Conservation (phyloP, 2,329 filamentous ascomycete genomes). For the Aspergillus arachidicola region DNA sequence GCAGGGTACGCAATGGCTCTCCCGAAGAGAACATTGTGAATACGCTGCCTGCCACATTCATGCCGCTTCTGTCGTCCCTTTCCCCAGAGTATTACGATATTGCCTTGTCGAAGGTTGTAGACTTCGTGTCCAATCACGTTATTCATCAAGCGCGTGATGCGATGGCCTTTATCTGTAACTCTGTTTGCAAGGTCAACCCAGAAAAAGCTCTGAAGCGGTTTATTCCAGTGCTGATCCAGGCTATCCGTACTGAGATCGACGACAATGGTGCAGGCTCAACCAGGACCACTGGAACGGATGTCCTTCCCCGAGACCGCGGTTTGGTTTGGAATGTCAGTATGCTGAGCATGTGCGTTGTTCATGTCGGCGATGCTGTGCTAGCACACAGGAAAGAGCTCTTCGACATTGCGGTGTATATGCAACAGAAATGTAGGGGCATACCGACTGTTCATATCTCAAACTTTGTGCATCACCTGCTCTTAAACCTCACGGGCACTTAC, state of each 20-base stretch:
- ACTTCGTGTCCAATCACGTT: slow-evolving; percentile 90
- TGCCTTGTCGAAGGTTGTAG: slow-evolving; percentile 85
- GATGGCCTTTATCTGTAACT: slow-evolving; percentile 98
- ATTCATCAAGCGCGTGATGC: slow-evolving; percentile 96
- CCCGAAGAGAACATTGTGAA: slow-evolving; percentile 98
- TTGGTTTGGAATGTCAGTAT: slow-evolving; percentile 97
- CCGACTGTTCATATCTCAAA: slow-evolving; percentile 97
- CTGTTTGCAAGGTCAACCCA: slow-evolving; percentile 91
- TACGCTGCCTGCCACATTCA: slow-evolving; percentile 86
- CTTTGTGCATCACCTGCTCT: slow-evolving; percentile 91
- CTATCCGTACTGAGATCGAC: slow-evolving; percentile 95
- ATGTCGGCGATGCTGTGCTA: slow-evolving; percentile 87
- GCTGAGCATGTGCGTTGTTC: slow-evolving; percentile 96
- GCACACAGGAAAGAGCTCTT: slow-evolving; percentile 87
- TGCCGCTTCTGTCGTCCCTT: slow-evolving; percentile 84
- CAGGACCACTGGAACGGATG: slow-evolving; percentile 88
- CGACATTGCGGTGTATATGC: slow-evolving; percentile 93
- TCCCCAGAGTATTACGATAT: slow-evolving; percentile 93
- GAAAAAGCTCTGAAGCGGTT: slow-evolving; percentile 90
- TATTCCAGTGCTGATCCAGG: slow-evolving; percentile 84
- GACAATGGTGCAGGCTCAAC: slow-evolving; percentile 95
- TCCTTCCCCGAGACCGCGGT: slow-evolving; percentile 86
- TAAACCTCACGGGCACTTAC: slow-evolving; percentile 94
- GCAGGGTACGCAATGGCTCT: slow-evolving; percentile 82
- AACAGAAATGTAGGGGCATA: slow-evolving; percentile 88